Conservation (phyloP, 495 filamentous ascomycete species). For the Choiromyces venosus region DNA sequence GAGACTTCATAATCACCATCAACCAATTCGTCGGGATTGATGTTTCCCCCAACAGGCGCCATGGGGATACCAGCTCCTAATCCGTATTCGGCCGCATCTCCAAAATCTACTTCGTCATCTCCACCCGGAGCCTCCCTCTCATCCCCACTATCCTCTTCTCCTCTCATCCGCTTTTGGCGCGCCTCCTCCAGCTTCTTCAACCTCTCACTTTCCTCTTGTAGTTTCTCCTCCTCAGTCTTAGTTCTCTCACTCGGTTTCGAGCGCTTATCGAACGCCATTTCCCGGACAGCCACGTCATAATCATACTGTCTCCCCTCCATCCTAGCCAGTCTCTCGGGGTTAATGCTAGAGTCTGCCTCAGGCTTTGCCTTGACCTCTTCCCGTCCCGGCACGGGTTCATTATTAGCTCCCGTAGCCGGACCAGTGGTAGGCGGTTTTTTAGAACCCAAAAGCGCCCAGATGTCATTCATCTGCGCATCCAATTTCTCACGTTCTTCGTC, state of each 20-base stretch:
- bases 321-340: conserved; percentile 55
- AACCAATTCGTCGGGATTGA: conserved; percentile 45
- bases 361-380: conserved; percentile 23
- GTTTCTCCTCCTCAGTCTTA: conserved; percentile 85
- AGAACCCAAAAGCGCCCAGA: conserved; percentile 63
- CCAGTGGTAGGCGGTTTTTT: conserved; percentile 44
- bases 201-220: conserved; percentile 63
- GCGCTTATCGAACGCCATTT: conserved; percentile 74
- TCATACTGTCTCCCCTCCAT: conserved; percentile 58
- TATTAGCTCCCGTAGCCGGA: conserved; percentile 41
- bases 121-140: conserved; percentile 42
- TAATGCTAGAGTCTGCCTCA: conserved; percentile 45
- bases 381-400: conserved; percentile 29
- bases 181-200: conserved; percentile 75
- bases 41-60: conserved; percentile 46
- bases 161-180: conserved; percentile 66
- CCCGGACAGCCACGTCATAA: conserved; percentile 74
- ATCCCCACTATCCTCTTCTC: conserved; percentile 52
- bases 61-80: conserved; percentile 53
- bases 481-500: conserved; percentile 79
- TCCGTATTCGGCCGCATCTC: conserved; percentile 52
- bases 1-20: conserved; percentile 50
- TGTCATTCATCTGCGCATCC: conserved; percentile 69
- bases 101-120: conserved; percentile 48
- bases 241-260: conserved; percentile 79